These are phyloP conservation scores for Ochetophila trinervis DNA, from an alignment of 306 rosid species.

Conservation along the genomic window DNA sequence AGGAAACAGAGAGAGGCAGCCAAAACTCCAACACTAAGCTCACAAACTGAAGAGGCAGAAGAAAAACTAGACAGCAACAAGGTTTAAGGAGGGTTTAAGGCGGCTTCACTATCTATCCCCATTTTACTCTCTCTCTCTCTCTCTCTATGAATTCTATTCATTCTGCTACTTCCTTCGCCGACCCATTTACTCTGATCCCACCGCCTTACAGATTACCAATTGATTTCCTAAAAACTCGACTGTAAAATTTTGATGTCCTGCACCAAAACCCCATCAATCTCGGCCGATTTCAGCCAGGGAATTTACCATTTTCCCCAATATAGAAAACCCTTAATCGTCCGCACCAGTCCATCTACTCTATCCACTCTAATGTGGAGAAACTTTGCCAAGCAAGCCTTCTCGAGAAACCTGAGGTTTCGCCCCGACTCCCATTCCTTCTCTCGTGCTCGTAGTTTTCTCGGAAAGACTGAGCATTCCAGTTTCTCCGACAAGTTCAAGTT, in stretches of 20 bases:
- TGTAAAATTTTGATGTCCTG: slow-evolving; percentile 47
- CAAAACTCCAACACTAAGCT: too few species aligned
- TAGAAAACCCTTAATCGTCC: slow-evolving; percentile 7
- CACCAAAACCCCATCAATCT: slow-evolving; percentile 23
- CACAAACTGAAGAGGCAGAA: not conserved
- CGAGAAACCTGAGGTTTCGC: slow-evolving; percentile 23
- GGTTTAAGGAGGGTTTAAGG: slow-evolving; percentile 49
- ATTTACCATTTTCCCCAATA: slow-evolving; percentile 20
- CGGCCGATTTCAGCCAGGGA: slow-evolving; percentile 28
- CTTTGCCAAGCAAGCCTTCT: slow-evolving; percentile 47
- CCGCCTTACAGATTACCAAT: not conserved
- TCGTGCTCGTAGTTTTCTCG: slow-evolving; percentile 25
- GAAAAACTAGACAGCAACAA: not conserved
- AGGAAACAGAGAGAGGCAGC: too few species aligned
- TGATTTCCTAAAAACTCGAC: not conserved
- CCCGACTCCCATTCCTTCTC: slow-evolving; percentile 24
- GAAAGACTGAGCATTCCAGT: slow-evolving; percentile 16
- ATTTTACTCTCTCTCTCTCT: not conserved
- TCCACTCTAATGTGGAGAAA: slow-evolving; percentile 64
- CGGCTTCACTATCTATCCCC: slow-evolving; percentile 13
- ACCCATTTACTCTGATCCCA: not conserved
- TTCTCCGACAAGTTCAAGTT: slow-evolving; percentile 18
- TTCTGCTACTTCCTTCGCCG: slow-evolving; percentile 4
- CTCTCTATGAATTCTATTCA: slow-evolving; percentile 29
- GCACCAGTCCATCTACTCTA: slow-evolving; percentile 31